A percentile compares a stretch with the other conserved stretches of the same genome.
These are phyloP conservation scores for Aureobasidium sp. DNA, from an alignment of 2,329 filamentous ascomycete species.

Conservation along the genomic window DNA sequence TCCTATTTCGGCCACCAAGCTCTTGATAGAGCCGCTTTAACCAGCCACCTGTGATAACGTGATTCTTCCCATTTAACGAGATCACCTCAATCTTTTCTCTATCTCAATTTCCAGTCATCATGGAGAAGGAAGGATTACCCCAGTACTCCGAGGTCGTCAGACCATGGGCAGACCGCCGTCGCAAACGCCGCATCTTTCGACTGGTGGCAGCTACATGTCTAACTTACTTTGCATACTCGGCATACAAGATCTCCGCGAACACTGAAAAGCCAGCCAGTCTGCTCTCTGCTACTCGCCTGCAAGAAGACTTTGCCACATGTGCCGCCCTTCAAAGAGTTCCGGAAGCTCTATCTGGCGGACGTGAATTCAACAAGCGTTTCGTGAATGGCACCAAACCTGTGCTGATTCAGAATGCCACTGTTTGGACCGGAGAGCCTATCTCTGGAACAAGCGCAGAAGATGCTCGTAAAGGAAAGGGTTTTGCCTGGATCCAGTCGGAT, in stretches of 20 bases:
- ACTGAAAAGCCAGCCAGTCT: constrained; percentile 8
- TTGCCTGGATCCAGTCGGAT: constrained; percentile 52
- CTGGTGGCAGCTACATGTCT: constrained; percentile 7
- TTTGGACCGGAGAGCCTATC: constrained; percentile 57
- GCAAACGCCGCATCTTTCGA: constrained; percentile 9
- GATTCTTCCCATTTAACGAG: not conserved
- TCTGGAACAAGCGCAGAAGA: constrained; percentile 45
- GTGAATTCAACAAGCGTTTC: constrained; percentile 53
- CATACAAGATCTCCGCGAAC: constrained; percentile 9
- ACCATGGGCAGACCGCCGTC: constrained; percentile 2
- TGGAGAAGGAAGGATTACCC: constrained; percentile 11
- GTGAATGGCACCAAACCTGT: constrained; percentile 51
- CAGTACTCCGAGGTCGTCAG: constrained; percentile 9
- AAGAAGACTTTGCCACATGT: constrained; percentile 48
- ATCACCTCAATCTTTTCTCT: not conserved
- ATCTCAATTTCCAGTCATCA: not conserved
- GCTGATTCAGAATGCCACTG: constrained; percentile 57
- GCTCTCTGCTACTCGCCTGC: constrained; percentile 46
- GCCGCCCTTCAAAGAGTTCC: constrained; percentile 47
- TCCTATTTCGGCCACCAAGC: not conserved
- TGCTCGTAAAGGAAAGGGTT: constrained; percentile 51
- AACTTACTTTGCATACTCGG: constrained; percentile 7
- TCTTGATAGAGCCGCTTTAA: not conserved
- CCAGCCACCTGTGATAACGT: constrained; percentile 1
- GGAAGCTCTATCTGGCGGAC: constrained; percentile 46